These are phyloP conservation scores for Elaphomyces granulatus DNA, from an alignment of 495 filamentous ascomycete genomes.

Conservation along the genomic window DNA sequence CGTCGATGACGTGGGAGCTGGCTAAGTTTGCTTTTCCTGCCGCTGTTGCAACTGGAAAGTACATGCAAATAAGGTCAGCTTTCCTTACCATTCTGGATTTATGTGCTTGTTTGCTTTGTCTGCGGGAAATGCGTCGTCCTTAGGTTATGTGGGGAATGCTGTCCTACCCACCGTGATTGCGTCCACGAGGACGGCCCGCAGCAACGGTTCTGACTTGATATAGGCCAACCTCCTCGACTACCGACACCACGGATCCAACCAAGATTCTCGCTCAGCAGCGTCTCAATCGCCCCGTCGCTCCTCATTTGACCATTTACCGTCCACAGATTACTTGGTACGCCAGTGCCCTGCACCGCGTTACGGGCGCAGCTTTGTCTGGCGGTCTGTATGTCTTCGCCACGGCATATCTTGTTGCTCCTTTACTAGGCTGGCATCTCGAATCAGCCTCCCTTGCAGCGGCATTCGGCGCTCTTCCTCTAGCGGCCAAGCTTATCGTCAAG, in stretches of 20 bases:
- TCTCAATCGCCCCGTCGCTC: constrained; percentile 66
- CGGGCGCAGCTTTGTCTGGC: constrained; percentile 56
- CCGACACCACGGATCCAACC: constrained; percentile 42
- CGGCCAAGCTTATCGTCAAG: constrained; percentile 62
- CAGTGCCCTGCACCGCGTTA: constrained; percentile 65
- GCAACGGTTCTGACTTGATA: no score
- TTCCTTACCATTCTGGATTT: neutral
- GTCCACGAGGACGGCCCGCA: no score
- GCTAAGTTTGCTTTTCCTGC: constrained; percentile 37
- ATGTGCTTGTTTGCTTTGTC: neutral
- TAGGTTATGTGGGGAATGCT: no score
- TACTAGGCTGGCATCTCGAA: constrained; percentile 76
- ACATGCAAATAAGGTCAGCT: constrained; percentile 41
- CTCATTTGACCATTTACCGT: constrained; percentile 81
- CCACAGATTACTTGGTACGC: constrained; percentile 77
- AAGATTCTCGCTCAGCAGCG: constrained; percentile 76
- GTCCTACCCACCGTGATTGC: no score
- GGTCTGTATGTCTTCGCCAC: constrained; percentile 69
- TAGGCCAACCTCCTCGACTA: constrained; percentile 41
- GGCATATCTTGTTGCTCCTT: constrained; percentile 70
- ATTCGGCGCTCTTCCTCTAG: constrained; percentile 56
- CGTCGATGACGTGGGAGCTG: constrained; percentile 34
- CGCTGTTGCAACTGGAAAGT: constrained; percentile 33
- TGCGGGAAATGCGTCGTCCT: no score
- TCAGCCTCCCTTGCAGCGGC: constrained; percentile 61